Evolutionary conservation across 495 filamentous ascomycete species (phyloP).

Genomic region (Gamarada debralockiae): DNA sequence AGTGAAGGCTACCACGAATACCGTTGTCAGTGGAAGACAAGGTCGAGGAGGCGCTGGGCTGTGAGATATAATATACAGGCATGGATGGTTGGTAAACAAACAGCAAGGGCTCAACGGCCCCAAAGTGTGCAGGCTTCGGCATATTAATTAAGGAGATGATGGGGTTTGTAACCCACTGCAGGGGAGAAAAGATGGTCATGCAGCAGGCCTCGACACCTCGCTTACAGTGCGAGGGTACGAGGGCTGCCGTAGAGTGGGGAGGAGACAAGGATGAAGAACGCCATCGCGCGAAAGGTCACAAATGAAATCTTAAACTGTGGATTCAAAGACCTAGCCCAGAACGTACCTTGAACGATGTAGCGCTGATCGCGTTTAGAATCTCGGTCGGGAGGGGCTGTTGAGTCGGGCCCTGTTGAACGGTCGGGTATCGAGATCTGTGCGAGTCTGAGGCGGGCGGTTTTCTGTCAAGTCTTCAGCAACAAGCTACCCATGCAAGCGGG

Average conservation of each 20-base stretch:
- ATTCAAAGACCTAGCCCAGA: conserved; percentile 7
- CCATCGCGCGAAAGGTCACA: conserved; percentile 18
- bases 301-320: conserved; percentile 3
- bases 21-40: conserved; percentile 24
- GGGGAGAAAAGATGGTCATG: conserved; percentile 15
- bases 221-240: conserved; percentile 11
- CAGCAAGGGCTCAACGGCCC: conserved; percentile 1
- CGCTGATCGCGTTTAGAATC: background rate
- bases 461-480: conserved; percentile 9
- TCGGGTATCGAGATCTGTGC: background rate
- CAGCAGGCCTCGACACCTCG: conserved; percentile 22
- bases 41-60: conserved; percentile 21
- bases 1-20: conserved; percentile 9
- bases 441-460: background rate
- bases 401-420: background rate
- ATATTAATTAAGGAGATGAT: conserved; percentile 28
- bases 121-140: conserved; percentile 22
- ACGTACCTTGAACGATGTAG: conserved; percentile 17
- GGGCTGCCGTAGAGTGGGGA: background rate
- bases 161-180: conserved; percentile 18
- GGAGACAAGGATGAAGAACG: conserved; percentile 11
- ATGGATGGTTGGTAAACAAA: conserved; percentile 24
- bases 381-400: background rate
- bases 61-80: conserved; percentile 25
- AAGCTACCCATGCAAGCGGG: conserved; percentile 7